A percentile compares a stretch with the other conserved stretches of the same genome.
These are phyloP conservation scores for Anethum foeniculum DNA, from an alignment of 140 eudicot genomes.

Conservation along the genomic window DNA sequence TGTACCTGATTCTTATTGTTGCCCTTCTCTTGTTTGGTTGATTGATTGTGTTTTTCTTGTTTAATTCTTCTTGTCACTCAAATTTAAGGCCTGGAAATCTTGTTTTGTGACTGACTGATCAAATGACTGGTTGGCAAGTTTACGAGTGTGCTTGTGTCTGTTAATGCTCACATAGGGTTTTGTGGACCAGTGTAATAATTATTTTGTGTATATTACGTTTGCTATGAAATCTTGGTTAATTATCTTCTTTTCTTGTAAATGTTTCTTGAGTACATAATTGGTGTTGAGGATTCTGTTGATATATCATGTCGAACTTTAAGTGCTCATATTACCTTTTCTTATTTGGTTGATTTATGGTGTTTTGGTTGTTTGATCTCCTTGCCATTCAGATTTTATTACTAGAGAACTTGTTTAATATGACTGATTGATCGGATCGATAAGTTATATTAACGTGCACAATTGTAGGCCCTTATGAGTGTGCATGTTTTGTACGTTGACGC, in stretches of 20 bases:
- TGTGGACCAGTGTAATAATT: neutral
- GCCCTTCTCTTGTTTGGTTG: neutral
- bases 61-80: neutral
- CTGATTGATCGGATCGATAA: neutral
- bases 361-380: neutral
- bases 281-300: neutral
- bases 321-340: neutral
- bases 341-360: neutral
- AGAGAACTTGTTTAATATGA: neutral
- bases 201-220: no score
- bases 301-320: neutral
- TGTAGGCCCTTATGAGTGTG: neutral
- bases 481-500: neutral
- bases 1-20: neutral
- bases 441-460: neutral
- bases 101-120: neutral
- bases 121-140: neutral
- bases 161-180: neutral
- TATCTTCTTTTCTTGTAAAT: neutral
- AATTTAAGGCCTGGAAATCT: neutral
- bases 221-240: neutral
- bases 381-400: neutral
- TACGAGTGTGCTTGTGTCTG: neutral
- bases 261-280: neutral
- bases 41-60: neutral